Conservation (phyloP, 331 rosid genomes). For the Telfairia occidentalis region DNA sequence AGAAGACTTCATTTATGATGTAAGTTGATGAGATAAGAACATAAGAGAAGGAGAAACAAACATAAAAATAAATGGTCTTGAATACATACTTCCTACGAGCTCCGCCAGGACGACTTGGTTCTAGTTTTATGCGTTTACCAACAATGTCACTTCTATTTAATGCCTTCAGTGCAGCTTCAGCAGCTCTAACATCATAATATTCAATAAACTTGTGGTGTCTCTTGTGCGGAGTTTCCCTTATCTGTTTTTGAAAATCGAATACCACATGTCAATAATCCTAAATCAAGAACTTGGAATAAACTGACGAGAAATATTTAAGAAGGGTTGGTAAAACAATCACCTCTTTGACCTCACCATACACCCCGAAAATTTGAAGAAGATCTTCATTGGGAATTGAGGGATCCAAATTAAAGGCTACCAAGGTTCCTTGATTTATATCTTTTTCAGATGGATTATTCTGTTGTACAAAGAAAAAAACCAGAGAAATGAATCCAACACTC, state of each 20-base stretch:
- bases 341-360: slow-evolving; percentile 94
- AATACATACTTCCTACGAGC: slow-evolving; percentile 76
- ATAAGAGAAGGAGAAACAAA: not conserved
- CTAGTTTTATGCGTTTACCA: slow-evolving; percentile 91
- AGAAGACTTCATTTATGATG: not conserved
- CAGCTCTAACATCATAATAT: slow-evolving; percentile 81
- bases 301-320: not conserved
- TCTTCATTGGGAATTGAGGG: slow-evolving; percentile 85
- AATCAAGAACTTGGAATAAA: slow-evolving; percentile 4
- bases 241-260: slow-evolving; percentile 37
- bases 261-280: not conserved
- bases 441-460: slow-evolving; percentile 93
- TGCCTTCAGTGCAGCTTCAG: slow-evolving; percentile 82
- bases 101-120: slow-evolving; percentile 99
- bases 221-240: slow-evolving; percentile 95
- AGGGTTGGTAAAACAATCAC: slow-evolving; percentile 22
- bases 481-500: slow-evolving; percentile 9
- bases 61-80: not conserved
- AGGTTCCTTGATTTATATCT: slow-evolving; percentile 94
- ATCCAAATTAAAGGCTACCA: slow-evolving; percentile 88
- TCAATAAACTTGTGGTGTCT: slow-evolving; percentile 92
- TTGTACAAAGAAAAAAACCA: slow-evolving; percentile 19
- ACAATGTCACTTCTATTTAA: slow-evolving; percentile 87
- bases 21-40: too few relatives aligned
- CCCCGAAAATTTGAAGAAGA: slow-evolving; percentile 85